Conservation (phyloP, 495 filamentous ascomycete species). For the Podospora pseudoanserina region DNA sequence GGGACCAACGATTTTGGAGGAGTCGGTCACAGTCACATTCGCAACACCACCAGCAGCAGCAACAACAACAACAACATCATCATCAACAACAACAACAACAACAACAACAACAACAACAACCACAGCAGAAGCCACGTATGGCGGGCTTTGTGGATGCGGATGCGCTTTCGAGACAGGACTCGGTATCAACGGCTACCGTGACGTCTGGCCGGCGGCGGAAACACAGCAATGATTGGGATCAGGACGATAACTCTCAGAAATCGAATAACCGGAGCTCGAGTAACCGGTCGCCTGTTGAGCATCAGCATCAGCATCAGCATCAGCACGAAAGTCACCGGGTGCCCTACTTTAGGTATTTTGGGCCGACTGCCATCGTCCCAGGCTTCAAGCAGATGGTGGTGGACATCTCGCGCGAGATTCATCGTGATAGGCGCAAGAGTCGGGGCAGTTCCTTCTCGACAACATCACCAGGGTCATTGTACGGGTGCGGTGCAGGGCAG, state of each 20-base stretch:
- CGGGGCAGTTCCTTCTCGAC: slow-evolving; percentile 40
- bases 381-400: slow-evolving; percentile 93
- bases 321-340: slow-evolving; percentile 61
- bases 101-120: too few relatives aligned
- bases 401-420: slow-evolving; percentile 47
- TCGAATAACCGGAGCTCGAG: slow-evolving; percentile 42
- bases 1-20: slow-evolving; percentile 36
- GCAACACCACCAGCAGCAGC: neutral
- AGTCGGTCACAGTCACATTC: slow-evolving; percentile 10
- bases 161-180: slow-evolving; percentile 22
- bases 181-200: slow-evolving; percentile 23
- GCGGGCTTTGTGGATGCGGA: slow-evolving; percentile 26
- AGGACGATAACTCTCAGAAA: slow-evolving; percentile 36
- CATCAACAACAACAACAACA: too few relatives aligned
- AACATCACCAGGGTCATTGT: slow-evolving; percentile 36
- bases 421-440: slow-evolving; percentile 45
- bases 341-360: slow-evolving; percentile 85
- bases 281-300: slow-evolving; percentile 41
- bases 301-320: slow-evolving; percentile 39
- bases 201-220: slow-evolving; percentile 17
- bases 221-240: slow-evolving; percentile 31
- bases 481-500: slow-evolving; percentile 16
- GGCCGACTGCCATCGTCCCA: slow-evolving; percentile 82
- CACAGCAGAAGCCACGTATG: slow-evolving; percentile 1
- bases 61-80: too few relatives aligned